Base-by-base conservation (phyloP, 305 asterid genomes). In the Rubia tinctorum region DNA sequence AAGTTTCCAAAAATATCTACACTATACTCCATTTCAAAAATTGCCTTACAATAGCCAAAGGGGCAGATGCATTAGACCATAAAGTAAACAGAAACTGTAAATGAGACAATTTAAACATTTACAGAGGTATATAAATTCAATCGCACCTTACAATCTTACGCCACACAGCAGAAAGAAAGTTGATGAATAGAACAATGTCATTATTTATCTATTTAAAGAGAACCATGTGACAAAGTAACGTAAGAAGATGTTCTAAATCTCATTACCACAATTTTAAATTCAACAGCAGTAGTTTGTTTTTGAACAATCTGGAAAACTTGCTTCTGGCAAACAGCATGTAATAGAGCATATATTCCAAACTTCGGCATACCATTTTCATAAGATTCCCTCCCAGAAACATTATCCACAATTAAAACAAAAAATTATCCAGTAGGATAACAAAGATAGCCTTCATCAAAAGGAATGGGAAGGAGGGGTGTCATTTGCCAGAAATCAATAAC, bases 1-100 rank as follows among this genome's bases (percentile, higher is more conserved):
- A 53, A 56, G 72, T 23, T 66, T 51, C 51, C 59, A 63, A 78
- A 71, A 71, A 72, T 20, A 69, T 9, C 47, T 37, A 64, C 22
- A 63, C 11, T 39, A 23, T 34, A 17, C 40, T 63, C 47, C 13
- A 13, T 37, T 7, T 20, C 11, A 66, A 8, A 65, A 23, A 45
- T 39, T 8, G 15, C 1, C 15, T 18, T 22, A 7, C 23, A 65
- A 65, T 43, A 17, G 9, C 45, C 49, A 8, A 51, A 17, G 15
- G 17, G 20, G 47, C 12, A 37, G 7, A 13, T 23, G 20, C 8
- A 43, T 44, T 18, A 37, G 49, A 69, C 7, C 44, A 39, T 49
- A n/a, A 51, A 47, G 44, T 53, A 69, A 53, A 69, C 17, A 51
- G 64, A 69, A 51, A 69, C 27, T 45, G 18, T 10, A 51, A 15